A percentile compares a stretch with the other conserved stretches of the same genome.
phyloP scores from a whole-genome alignment of 352 stramenopile genomes.

The Phytophthora tubulina region DNA sequence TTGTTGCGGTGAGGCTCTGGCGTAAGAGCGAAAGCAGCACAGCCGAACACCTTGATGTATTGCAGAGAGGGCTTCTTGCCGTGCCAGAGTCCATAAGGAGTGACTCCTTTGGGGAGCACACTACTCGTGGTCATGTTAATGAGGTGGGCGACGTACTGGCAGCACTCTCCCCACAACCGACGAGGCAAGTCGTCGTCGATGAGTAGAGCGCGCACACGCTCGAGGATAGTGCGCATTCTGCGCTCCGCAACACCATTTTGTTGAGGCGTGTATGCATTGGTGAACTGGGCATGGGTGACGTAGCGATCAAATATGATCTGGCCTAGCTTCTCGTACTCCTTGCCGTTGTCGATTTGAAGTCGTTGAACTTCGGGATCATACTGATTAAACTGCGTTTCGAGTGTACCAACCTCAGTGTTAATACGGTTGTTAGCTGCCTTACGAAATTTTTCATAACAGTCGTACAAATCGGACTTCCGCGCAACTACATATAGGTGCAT shows the following conservation, averaged over 20 bases:
- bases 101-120: not conserved
- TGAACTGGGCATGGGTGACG: slow-evolving; percentile 23
- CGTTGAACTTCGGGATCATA: not conserved
- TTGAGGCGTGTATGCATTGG: slow-evolving; percentile 20
- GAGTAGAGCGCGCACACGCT: slow-evolving; percentile 12
- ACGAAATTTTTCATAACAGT: not conserved
- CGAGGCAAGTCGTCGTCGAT: slow-evolving; percentile 8
- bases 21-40: too few relatives aligned
- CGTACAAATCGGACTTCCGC: slow-evolving; percentile 1
- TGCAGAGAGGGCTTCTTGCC: too few relatives aligned
- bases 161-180: too few relatives aligned
- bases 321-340: slow-evolving; percentile 22
- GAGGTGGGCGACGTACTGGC: not conserved
- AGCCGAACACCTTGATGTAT: too few relatives aligned
- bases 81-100: too few relatives aligned
- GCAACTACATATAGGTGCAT: not conserved
- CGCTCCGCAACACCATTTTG: slow-evolving; percentile 23
- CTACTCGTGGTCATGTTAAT: not conserved
- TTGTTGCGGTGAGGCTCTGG: too few relatives aligned
- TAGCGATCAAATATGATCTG: slow-evolving; percentile 18
- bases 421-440: not conserved
- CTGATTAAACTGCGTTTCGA: slow-evolving; percentile 1
- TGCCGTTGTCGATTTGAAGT: slow-evolving; percentile 5
- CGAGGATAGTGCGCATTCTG: slow-evolving; percentile 28
- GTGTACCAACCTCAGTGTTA: not conserved